phyloP scores from a whole-genome alignment of 139 green algal genomes.

The Axilococcus clingmanii region DNA sequence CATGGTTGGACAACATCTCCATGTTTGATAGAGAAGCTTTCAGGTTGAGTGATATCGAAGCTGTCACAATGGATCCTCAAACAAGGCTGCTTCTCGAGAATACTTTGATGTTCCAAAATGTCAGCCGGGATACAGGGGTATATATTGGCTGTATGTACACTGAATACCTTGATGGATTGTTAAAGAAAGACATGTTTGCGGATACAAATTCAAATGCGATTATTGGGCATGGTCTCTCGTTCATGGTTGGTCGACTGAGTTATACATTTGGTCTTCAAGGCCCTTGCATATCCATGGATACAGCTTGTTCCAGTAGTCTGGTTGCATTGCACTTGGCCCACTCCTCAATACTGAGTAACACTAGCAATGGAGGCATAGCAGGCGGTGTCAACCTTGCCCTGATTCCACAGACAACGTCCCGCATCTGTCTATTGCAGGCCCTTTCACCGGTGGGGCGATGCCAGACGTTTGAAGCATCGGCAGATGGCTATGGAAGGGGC shows the following conservation, averaged over 20 bases:
- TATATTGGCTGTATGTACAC: conserved; percentile 42
- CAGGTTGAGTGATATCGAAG: conserved; percentile 25
- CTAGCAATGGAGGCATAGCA: conserved; percentile 25
- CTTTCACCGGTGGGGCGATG: conserved; percentile 62
- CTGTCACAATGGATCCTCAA: conserved; percentile 55
- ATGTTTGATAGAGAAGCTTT: conserved; percentile 38
- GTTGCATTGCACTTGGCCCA: conserved; percentile 26
- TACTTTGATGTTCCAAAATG: conserved; percentile 1
- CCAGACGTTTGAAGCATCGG: conserved; percentile 68
- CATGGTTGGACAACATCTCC: conserved; percentile 32
- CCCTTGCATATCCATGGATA: conserved; percentile 30
- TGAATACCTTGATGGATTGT: conserved; percentile 9
- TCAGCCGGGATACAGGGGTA: conserved; percentile 5
- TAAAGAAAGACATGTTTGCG: conserved; percentile 15
- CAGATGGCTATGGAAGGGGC: conserved; percentile 66
- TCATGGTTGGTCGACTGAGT: conserved; percentile 33
- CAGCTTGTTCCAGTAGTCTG: conserved; percentile 38
- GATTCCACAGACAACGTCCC: conserved; percentile 43
- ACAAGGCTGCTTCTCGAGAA: conserved; percentile 53
- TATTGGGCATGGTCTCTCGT: conserved; percentile 20
- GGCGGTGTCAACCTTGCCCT: conserved; percentile 64
- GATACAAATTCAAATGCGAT: conserved; percentile 9
- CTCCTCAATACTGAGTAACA: not conserved
- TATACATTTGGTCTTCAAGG: conserved; percentile 38
- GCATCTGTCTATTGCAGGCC: conserved; percentile 28